Conservation (phyloP, 495 filamentous ascomycete genomes). For the Staphylotrichum tortipilum region DNA sequence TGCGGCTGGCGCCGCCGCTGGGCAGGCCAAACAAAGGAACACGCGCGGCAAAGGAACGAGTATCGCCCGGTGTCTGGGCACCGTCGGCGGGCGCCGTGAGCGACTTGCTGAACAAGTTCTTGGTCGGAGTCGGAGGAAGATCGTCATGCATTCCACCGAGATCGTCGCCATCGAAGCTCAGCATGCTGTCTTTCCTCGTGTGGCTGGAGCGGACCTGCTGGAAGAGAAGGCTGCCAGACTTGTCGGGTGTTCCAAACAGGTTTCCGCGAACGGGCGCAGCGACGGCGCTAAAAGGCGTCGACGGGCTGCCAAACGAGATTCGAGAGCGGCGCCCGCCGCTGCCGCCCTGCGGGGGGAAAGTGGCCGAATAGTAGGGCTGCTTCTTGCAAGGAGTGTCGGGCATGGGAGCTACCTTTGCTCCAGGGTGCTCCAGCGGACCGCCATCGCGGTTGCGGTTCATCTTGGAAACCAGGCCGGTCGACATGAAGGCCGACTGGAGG, state of each 20-base stretch:
- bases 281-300: conserved; percentile 57
- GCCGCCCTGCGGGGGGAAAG: conserved; percentile 49
- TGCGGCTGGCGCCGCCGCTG: conserved; percentile 1
- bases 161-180: conserved; percentile 73
- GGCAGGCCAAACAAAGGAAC: conserved; percentile 19
- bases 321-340: conserved; percentile 38
- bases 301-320: conserved; percentile 35
- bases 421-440: conserved; percentile 40
- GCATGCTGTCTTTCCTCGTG: conserved; percentile 62
- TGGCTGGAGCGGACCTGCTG: conserved; percentile 28
- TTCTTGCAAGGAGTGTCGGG: conserved; percentile 97
- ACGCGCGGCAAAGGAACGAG: conserved; percentile 22
- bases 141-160: conserved; percentile 55
- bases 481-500: conserved; percentile 79
- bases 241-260: conserved; percentile 54
- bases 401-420: conserved; percentile 37
- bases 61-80: conserved; percentile 19
- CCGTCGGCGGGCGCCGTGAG: conserved; percentile 13
- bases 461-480: conserved; percentile 90
- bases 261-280: conserved; percentile 29
- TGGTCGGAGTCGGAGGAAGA: conserved; percentile 87
- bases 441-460: conserved; percentile 54
- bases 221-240: conserved; percentile 37
- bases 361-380: conserved; percentile 53
- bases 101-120: conserved; percentile 44